These are phyloP conservation scores for Tetrahymena thermophila DNA, from an alignment of 73 alveolate genomes.

Conservation along the genomic window DNA sequence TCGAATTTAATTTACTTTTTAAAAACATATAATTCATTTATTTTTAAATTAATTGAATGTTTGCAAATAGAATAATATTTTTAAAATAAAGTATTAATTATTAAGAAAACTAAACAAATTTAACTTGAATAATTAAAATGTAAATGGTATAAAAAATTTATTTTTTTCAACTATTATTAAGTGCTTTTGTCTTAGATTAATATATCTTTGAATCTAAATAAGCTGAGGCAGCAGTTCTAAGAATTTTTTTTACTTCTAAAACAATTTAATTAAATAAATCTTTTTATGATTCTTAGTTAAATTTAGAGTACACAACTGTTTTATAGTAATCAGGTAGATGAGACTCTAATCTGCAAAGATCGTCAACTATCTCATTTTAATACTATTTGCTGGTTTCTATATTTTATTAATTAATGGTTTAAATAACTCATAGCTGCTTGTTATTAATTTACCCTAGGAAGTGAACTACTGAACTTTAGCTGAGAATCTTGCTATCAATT, in stretches of 20 bases:
- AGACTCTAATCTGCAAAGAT: neutral
- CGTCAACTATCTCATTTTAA: neutral
- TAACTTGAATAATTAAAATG: neutral
- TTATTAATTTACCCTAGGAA: neutral
- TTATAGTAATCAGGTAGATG: neutral
- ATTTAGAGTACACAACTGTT: neutral
- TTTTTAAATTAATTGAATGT: no score
- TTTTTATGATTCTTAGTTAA: neutral
- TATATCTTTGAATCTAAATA: neutral
- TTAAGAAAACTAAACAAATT: neutral
- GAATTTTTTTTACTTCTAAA: neutral
- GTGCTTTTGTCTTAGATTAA: neutral
- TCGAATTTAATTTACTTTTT: no score
- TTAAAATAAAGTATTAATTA: no score
- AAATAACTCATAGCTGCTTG: neutral
- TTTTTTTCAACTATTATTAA: neutral
- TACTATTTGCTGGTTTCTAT: neutral
- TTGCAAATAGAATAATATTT: no score
- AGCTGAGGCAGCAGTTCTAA: neutral
- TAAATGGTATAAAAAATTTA: neutral
- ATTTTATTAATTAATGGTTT: neutral
- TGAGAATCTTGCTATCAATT: neutral
- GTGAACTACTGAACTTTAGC: neutral
- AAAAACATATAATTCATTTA: no score
- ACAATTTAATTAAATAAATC: neutral